These are phyloP conservation scores for Alternaria metachromatica DNA, from an alignment of 2,329 filamentous ascomycete genomes.

Conservation along the genomic window DNA sequence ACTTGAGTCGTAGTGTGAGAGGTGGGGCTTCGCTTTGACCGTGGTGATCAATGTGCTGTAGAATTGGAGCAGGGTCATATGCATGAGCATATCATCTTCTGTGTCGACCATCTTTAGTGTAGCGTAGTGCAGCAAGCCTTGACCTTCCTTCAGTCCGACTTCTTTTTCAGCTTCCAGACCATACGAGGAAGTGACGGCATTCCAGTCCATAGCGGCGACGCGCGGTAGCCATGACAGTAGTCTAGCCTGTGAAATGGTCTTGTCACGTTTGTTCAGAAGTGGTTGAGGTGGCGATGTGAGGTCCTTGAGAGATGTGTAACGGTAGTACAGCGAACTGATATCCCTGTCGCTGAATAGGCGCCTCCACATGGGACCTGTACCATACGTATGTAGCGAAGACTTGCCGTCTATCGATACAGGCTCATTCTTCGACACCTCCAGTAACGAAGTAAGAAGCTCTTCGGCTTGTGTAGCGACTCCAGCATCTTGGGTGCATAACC, in stretches of 20 bases:
- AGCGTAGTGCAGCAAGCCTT: constrained; percentile 62
- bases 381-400: constrained; percentile 36
- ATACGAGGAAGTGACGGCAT: constrained; percentile 59
- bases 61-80: constrained; percentile 65
- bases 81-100: constrained; percentile 64
- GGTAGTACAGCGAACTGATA: constrained; percentile 64
- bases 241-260: constrained; percentile 66
- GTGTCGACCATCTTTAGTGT: constrained; percentile 63
- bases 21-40: constrained; percentile 39
- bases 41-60: constrained; percentile 61
- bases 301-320: constrained; percentile 57
- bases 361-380: constrained; percentile 62
- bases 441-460: constrained; percentile 59
- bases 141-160: constrained; percentile 34
- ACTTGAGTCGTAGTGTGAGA: constrained; percentile 48
- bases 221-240: constrained; percentile 64
- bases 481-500: constrained; percentile 63
- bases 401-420: constrained; percentile 49
- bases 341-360: constrained; percentile 66
- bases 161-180: constrained; percentile 59
- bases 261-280: constrained; percentile 57
- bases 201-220: constrained; percentile 62
- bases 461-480: constrained; percentile 63
- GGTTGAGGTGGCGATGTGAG: constrained; percentile 41
- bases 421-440: constrained; percentile 55